phyloP scores from a whole-genome alignment of 352 stramenopile genomes.

The Peronosclerospora sorghi region DNA sequence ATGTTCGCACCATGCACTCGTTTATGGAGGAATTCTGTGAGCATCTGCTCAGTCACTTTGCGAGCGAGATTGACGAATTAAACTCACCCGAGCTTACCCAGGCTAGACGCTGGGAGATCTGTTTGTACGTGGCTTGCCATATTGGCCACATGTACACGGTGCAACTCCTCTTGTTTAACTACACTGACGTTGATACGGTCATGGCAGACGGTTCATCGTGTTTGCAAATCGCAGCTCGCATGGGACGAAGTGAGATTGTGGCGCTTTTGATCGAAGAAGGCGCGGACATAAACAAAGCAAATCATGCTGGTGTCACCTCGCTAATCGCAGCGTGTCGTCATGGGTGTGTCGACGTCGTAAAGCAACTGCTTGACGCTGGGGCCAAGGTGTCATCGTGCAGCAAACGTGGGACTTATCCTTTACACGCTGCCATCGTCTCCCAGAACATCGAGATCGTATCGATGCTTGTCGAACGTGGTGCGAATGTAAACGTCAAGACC shows the following conservation, averaged over 20 bases:
- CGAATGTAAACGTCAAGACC: slow-evolving; percentile 61
- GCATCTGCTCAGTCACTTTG: slow-evolving; percentile 48
- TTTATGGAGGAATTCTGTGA: slow-evolving; percentile 79
- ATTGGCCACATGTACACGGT: slow-evolving; percentile 66
- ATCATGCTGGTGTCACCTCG: slow-evolving; percentile 52
- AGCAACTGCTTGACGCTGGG: slow-evolving; percentile 38
- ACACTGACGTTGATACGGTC: slow-evolving; percentile 44
- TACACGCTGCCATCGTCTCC: slow-evolving; percentile 57
- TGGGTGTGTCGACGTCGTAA: slow-evolving; percentile 41
- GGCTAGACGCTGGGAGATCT: slow-evolving; percentile 60
- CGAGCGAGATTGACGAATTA: slow-evolving; percentile 50
- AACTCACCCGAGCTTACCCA: slow-evolving; percentile 30
- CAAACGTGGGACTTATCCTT: slow-evolving; percentile 42
- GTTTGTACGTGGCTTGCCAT: slow-evolving; percentile 55
- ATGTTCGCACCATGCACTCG: slow-evolving; percentile 58
- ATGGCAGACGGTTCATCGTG: slow-evolving; percentile 58
- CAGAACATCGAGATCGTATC: slow-evolving; percentile 56
- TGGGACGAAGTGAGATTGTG: slow-evolving; percentile 57
- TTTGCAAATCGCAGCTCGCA: slow-evolving; percentile 60
- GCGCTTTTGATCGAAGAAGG: slow-evolving; percentile 51
- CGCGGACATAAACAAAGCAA: slow-evolving; percentile 47
- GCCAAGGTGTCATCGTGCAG: slow-evolving; percentile 34
- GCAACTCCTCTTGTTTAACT: slow-evolving; percentile 67
- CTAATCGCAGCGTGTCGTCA: slow-evolving; percentile 63
- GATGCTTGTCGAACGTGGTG: slow-evolving; percentile 46